Conservation (phyloP, 345 rosid genomes). For the Populus nigra region DNA sequence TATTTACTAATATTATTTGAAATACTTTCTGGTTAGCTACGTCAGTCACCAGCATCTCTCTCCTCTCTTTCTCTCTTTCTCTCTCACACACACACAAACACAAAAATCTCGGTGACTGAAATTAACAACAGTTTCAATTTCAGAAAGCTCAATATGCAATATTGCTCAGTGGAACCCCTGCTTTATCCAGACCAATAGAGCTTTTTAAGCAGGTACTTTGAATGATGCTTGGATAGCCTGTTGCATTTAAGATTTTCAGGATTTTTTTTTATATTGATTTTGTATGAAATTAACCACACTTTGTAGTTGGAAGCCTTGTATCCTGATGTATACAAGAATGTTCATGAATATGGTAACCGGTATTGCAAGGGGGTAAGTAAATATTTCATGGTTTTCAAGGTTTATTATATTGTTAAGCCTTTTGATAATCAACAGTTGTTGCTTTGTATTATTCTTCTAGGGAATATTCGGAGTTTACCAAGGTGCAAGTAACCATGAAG, state of each 20-base stretch:
- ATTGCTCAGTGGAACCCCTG: slow-evolving; percentile 94
- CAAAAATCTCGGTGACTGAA: neutral
- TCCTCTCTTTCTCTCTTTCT: neutral
- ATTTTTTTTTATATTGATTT: slow-evolving; percentile 11
- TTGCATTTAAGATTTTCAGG: slow-evolving; percentile 8
- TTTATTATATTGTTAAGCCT: neutral
- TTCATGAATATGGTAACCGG: slow-evolving; percentile 80
- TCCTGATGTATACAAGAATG: slow-evolving; percentile 78
- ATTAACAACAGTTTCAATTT: slow-evolving; percentile 18
- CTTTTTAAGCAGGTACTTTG: slow-evolving; percentile 77
- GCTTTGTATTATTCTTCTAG: slow-evolving; percentile 35
- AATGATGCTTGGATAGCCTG: slow-evolving; percentile 6
- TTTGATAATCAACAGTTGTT: slow-evolving; percentile 6
- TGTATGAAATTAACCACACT: slow-evolving; percentile 5
- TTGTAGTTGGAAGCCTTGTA: slow-evolving; percentile 87
- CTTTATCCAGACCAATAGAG: slow-evolving; percentile 94
- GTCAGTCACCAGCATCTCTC: neutral
- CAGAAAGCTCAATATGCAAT: slow-evolving; percentile 91
- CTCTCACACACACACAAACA: neutral
- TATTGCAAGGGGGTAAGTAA: slow-evolving; percentile 87
- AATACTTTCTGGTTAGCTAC: neutral
- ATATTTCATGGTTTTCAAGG: neutral
- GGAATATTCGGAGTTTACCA: slow-evolving; percentile 82
- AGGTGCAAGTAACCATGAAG: slow-evolving; percentile 97
- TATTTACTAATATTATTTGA: too few relatives aligned